Base-by-base conservation (phyloP, 1,284 basidiomycete species). In the Kalmanozyma brasiliensis region DNA sequence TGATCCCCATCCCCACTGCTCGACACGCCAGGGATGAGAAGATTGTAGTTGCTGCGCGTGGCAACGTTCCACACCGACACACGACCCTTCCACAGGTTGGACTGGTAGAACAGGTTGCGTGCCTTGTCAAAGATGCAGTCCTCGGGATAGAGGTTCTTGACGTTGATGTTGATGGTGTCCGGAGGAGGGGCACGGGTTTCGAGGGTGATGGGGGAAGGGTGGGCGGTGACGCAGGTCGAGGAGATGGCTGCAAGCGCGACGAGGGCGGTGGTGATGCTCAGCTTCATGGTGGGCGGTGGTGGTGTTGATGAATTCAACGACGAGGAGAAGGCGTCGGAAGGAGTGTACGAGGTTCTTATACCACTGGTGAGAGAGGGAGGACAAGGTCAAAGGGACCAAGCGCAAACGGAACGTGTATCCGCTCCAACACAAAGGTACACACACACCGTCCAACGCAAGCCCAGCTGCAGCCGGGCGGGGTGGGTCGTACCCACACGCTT, bases 21-120 rank as follows among this genome's bases (percentile, higher is more conserved):
- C 0, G 76, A 74, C 9, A 73, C 67, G 16, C 72, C 74, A 14
- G 74, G 72, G 49, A 79, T 75, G 42, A 49, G 38, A 19, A 80
- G 51, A 47, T 78, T 77, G 47, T 71, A 78, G 56, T 77, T 66
- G 30, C 52, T 47, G 23, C 47, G 40, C 48, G 49, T 49, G 24
- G 49, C 53, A 14, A 52, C 43, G 49, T 74, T 63, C 53, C 53
- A 74, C 3, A 76, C 75, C 0, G 68, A 68, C 14, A 80, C 59
- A 16, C 51, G 55, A 6, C 78, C 78, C 49, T 76, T 74, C 71
- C 72, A 80, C 14, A 79, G 60, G 56, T 79, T 80, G 23, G 76
- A 78, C 51, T 78, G 78, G 69, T 78, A 79, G 58, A 67, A 78
- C 9, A 77, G 32, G 43, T 68, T 52, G 34, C 73, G 74, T 10